These are phyloP conservation scores for Orychophragmus violaceus DNA, from an alignment of 345 rosid species.

Conservation along the genomic window DNA sequence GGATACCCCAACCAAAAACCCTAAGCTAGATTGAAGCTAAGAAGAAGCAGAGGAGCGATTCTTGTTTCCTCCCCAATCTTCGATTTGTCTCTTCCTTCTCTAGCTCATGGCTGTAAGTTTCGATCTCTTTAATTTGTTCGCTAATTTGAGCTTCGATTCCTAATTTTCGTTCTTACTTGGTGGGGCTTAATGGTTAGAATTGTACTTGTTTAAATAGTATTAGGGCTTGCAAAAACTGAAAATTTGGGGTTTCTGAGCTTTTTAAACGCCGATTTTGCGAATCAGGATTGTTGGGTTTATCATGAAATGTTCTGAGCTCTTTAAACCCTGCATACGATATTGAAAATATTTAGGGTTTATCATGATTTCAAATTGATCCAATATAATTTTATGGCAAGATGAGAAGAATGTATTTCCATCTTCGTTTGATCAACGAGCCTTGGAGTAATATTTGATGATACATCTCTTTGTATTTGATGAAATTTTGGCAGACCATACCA, in stretches of 20 bases:
- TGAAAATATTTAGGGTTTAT: neutral
- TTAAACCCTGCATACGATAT: too few species aligned
- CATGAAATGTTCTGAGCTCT: neutral
- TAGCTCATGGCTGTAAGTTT: too few species aligned
- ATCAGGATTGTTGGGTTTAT: neutral
- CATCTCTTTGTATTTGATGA: neutral
- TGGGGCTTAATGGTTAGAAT: neutral
- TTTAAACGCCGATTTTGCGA: neutral
- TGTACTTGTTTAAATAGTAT: neutral
- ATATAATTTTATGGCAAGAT: neutral
- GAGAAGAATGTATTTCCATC: neutral
- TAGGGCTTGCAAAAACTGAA: neutral
- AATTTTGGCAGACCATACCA: slow-evolving; percentile 58
- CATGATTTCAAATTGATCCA: neutral
- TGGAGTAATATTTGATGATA: neutral
- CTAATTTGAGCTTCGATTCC: neutral
- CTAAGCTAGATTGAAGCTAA: neutral
- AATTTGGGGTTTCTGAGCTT: neutral
- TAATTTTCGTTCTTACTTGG: neutral
- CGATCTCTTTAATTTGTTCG: too few species aligned
- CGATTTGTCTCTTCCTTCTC: too few species aligned
- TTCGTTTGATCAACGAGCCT: neutral
- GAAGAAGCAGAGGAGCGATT: too few species aligned
- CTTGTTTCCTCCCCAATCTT: neutral
- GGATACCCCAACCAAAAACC: slow-evolving; percentile 1